Conservation (phyloP, 1,284 basidiomycete species). For the Pseudozyma hubeiensis region DNA sequence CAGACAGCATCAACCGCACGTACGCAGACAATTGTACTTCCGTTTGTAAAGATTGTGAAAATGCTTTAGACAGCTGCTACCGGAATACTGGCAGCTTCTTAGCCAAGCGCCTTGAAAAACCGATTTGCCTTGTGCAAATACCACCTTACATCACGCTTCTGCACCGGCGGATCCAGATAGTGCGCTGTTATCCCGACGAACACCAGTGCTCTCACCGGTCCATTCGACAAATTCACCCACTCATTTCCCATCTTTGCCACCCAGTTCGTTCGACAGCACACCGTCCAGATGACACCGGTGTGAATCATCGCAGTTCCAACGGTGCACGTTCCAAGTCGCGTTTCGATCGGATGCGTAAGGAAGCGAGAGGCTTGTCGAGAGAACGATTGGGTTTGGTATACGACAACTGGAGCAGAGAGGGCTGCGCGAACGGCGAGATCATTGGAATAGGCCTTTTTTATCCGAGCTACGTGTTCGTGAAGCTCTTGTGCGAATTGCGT, state of each 20-base stretch:
- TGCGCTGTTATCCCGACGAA: slow-evolving; percentile 5
- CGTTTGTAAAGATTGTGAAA: no score
- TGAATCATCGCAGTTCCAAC: slow-evolving; percentile 6
- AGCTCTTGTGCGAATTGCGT: slow-evolving; percentile 9
- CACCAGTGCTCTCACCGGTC: slow-evolving; percentile 4
- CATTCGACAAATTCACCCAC: slow-evolving; percentile 4
- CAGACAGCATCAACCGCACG: not conserved
- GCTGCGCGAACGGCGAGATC: not conserved
- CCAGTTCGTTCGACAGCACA: slow-evolving; percentile 5
- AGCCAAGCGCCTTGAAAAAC: not conserved
- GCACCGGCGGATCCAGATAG: slow-evolving; percentile 12
- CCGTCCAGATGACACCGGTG: slow-evolving; percentile 11
- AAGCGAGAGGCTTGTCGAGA: not conserved
- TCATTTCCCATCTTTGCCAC: not conserved
- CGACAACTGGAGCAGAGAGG: not conserved
- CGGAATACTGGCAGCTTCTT: no score
- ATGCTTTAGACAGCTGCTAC: no score
- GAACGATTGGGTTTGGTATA: not conserved
- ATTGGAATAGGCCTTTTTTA: not conserved
- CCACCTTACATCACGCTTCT: slow-evolving; percentile 4
- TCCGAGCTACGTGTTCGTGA: not conserved
- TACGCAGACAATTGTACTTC: no score
- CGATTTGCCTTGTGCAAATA: not conserved
- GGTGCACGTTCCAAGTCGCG: slow-evolving; percentile 8
- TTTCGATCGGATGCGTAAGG: slow-evolving; percentile 10